A percentile compares a stretch with the other conserved stretches of the same genome.
phyloP scores from a whole-genome alignment of 257 asterid species.

The Plectranthus barbatus region DNA sequence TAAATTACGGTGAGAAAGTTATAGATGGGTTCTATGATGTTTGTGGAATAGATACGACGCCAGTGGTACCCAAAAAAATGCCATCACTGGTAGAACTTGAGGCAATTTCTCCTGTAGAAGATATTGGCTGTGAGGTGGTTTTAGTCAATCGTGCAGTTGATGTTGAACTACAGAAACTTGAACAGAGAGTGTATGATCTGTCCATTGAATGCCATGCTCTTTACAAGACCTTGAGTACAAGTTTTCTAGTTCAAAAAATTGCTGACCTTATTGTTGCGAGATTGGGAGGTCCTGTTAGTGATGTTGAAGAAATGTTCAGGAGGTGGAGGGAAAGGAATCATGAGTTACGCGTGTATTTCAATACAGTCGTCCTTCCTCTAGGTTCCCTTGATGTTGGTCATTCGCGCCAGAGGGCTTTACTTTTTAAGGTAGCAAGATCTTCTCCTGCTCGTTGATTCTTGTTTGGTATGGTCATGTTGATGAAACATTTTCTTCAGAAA shows the following conservation, averaged over 20 bases:
- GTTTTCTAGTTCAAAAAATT: constrained; percentile 63
- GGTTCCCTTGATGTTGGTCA: constrained; percentile 93
- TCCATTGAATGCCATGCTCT: constrained; percentile 47
- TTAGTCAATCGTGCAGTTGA: constrained; percentile 67
- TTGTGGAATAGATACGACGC: constrained; percentile 61
- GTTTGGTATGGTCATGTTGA: not conserved
- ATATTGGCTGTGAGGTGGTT: constrained; percentile 67
- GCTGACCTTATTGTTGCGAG: constrained; percentile 72
- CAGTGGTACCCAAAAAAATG: constrained; percentile 55
- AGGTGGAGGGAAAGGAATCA: constrained; percentile 73
- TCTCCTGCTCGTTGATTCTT: constrained; percentile 13
- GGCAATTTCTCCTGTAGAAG: constrained; percentile 48
- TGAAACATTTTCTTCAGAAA: not conserved
- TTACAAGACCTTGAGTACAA: constrained; percentile 39
- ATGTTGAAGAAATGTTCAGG: constrained; percentile 79
- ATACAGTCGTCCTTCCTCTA: constrained; percentile 63
- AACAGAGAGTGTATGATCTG: constrained; percentile 63
- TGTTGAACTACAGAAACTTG: constrained; percentile 63
- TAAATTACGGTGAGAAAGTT: constrained; percentile 85
- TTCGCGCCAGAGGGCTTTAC: constrained; percentile 97
- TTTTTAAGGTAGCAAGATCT: constrained; percentile 73
- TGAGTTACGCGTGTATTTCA: constrained; percentile 45
- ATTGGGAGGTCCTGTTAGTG: constrained; percentile 92
- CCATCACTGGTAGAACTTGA: constrained; percentile 69
- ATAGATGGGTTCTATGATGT: constrained; percentile 93